Conservation (phyloP, 179 eudicot species). For the Spergularia azorica region DNA sequence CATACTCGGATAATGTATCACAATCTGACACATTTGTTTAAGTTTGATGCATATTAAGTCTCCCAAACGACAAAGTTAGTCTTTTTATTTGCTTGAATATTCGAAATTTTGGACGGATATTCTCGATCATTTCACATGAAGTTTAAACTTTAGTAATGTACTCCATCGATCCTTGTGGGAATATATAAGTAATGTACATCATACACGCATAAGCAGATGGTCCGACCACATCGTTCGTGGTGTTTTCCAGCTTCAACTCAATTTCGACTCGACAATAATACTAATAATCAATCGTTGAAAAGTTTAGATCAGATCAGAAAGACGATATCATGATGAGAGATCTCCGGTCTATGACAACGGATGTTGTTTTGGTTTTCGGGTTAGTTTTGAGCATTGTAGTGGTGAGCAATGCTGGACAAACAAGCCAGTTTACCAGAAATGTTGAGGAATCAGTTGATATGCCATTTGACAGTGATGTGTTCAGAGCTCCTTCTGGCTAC, state of each 20-base stretch:
- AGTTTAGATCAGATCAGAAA: background rate
- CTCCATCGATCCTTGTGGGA: too few species aligned
- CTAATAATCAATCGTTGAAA: background rate
- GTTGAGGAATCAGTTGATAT: slow-evolving; percentile 28
- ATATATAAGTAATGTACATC: too few species aligned
- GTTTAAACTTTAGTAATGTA: too few species aligned
- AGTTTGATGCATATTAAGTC: too few species aligned
- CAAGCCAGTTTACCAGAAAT: slow-evolving; percentile 19
- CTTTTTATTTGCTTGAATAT: too few species aligned
- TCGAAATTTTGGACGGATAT: too few species aligned
- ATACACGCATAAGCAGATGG: too few species aligned
- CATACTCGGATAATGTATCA: too few species aligned
- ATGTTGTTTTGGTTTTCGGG: slow-evolving; percentile 17
- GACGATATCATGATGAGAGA: background rate
- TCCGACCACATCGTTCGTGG: background rate
- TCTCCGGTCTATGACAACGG: background rate
- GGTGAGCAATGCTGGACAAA: slow-evolving; percentile 28
- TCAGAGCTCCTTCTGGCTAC: slow-evolving; percentile 25
- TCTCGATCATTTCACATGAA: too few species aligned
- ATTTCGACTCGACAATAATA: background rate
- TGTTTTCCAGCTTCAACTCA: background rate
- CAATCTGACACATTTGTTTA: too few species aligned
- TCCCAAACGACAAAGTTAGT: too few species aligned
- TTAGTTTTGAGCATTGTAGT: slow-evolving; percentile 13
- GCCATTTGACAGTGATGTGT: slow-evolving; percentile 35